Percentiles rank a stretch among this genome's conserved stretches.
Conservation (phyloP, 352 stramenopile genomes). For the Salisapilia sapeloensis region DNA sequence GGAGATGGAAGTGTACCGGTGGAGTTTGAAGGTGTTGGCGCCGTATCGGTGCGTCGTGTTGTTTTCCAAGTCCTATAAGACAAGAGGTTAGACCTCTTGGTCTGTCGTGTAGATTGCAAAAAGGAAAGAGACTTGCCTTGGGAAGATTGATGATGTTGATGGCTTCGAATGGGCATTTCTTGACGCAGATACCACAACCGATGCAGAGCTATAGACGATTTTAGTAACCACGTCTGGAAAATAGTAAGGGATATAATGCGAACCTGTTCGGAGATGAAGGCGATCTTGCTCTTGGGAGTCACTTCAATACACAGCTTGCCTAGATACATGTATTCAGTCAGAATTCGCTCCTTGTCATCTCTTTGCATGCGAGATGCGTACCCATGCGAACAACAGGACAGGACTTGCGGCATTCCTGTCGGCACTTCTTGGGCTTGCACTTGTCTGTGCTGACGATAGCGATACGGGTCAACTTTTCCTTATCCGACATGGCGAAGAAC, state of each 20-base stretch:
- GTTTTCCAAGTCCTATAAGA: constrained; percentile 80
- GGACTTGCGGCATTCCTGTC: constrained; percentile 98
- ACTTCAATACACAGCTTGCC: constrained; percentile 99
- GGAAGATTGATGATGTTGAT: constrained; percentile 99
- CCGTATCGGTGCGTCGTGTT: constrained; percentile 99
- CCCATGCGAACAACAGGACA: constrained; percentile 97
- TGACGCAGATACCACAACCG: constrained; percentile 99
- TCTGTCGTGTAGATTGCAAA: background rate
- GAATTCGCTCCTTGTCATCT: background rate
- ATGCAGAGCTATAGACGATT: constrained; percentile 89
- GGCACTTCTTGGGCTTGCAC: constrained; percentile 99
- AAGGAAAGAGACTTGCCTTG: constrained; percentile 53
- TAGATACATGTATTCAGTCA: constrained; percentile 5
- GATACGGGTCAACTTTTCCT: constrained; percentile 96
- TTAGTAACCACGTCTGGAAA: background rate
- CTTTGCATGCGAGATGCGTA: constrained; percentile 7
- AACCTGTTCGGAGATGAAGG: constrained; percentile 93
- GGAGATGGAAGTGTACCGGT: constrained; percentile 35
- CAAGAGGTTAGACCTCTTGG: background rate
- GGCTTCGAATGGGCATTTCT: constrained; percentile 99
- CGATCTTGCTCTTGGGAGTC: constrained; percentile 89
- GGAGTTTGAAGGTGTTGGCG: constrained; percentile 99
- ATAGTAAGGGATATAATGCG: constrained; percentile 4
- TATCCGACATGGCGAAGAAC: constrained; percentile 49
- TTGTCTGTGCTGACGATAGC: constrained; percentile 96